phyloP scores from a whole-genome alignment of 2,329 filamentous ascomycete species.

The Aureobasidium pullulans region DNA sequence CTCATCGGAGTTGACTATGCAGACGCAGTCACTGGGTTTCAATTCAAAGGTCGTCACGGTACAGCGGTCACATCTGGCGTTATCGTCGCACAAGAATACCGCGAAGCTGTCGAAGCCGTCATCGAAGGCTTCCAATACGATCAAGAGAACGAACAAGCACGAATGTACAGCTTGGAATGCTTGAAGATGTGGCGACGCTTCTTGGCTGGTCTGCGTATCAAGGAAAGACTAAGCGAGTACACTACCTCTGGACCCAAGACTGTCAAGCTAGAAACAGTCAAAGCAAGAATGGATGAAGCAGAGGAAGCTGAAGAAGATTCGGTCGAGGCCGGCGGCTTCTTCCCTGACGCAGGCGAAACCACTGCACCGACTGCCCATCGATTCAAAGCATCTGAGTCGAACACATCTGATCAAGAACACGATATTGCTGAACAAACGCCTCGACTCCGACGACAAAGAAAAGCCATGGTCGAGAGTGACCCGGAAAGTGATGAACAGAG shows the following conservation, averaged over 20 bases:
- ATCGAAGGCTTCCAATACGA: constrained; percentile 61
- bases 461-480: constrained; percentile 1
- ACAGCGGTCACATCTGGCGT: constrained; percentile 75
- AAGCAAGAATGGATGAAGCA: constrained; percentile 18
- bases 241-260: not conserved
- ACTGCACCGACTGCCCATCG: constrained; percentile 26
- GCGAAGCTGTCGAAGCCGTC: constrained; percentile 63
- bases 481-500: constrained; percentile 5
- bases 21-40: constrained; percentile 82
- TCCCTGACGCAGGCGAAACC: constrained; percentile 43
- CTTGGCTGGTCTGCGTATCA: constrained; percentile 57
- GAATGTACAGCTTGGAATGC: constrained; percentile 42
- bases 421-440: constrained; percentile 13
- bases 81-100: constrained; percentile 65
- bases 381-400: not conserved
- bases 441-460: constrained; percentile 3
- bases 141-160: constrained; percentile 55
- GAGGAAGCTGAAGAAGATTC: constrained; percentile 17
- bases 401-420: constrained; percentile 10
- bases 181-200: constrained; percentile 54
- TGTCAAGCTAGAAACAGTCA: constrained; percentile 12
- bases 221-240: constrained; percentile 51
- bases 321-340: constrained; percentile 30
- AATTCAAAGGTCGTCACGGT: constrained; percentile 77
- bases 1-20: constrained; percentile 77